Evolutionary conservation across 139 green algal species (phyloP).

Genomic region (Gonium pectorale): DNA sequence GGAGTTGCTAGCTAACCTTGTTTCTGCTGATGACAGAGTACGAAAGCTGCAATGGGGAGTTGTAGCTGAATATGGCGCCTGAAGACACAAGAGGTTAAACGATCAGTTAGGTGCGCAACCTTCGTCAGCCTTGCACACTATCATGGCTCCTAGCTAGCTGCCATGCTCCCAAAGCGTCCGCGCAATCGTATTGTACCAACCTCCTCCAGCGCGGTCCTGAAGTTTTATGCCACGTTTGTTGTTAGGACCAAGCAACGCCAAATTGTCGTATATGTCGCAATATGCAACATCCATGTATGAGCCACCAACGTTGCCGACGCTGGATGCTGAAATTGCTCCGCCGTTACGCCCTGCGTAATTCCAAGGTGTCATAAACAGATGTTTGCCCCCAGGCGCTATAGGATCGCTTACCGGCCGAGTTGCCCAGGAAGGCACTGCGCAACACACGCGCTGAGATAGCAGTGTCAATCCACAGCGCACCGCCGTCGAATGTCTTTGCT

Average conservation of each 20-base stretch:
- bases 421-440: background rate
- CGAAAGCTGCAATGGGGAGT: background rate
- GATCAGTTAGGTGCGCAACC: too few relatives aligned
- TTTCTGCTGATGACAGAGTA: background rate
- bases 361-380: background rate
- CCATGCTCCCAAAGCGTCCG: background rate
- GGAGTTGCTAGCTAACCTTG: background rate
- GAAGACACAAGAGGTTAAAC: background rate
- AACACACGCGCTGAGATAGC: background rate
- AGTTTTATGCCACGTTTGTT: background rate
- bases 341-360: slow-evolving; percentile 7
- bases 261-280: background rate
- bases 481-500: background rate
- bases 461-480: background rate
- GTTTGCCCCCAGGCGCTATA: background rate
- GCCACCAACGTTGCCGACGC: background rate
- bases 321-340: background rate
- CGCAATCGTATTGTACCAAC: background rate
- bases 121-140: too few relatives aligned
- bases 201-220: background rate
- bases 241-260: background rate
- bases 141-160: too few relatives aligned
- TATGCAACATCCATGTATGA: background rate
- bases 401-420: slow-evolving; percentile 2
- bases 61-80: background rate